Evolutionary conservation across 2,329 filamentous ascomycete species (phyloP), one percentile per base, ranked within the genome.

Genomic region (Niveomyces coronatus): DNA sequence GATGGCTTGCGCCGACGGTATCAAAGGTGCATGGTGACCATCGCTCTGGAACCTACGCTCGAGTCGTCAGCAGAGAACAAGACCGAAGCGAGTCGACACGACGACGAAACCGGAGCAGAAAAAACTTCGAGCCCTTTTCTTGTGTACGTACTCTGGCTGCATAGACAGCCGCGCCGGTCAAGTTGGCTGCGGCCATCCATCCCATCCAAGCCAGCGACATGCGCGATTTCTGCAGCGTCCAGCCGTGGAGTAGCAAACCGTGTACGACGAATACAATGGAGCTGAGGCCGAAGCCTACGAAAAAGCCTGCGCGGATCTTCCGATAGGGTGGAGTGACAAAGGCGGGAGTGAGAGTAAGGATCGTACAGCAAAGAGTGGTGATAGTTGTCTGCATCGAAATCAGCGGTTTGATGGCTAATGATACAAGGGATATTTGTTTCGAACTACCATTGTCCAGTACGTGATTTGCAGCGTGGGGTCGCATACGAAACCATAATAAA

Each of bases 401-500:
- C 9, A 39, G 36, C 22, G n/a, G n/a, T n/a, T n/a, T n/a, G n/a
- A n/a, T n/a, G n/a, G n/a, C n/a, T n/a, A n/a, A n/a, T n/a, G n/a
- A n/a, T n/a, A n/a, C n/a, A n/a, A n/a, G n/a, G n/a, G n/a, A n/a
- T n/a, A n/a, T n/a, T n/a, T n/a, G n/a, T n/a, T n/a, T n/a, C 9
- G 15, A 32, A 16, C 8, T 31, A 46, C 44, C 29, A 41, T 39
- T 30, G 29, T 37, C 46, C 46, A 48, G 29, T 48, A 48, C 2
- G 46, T 5, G 6, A 32, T 5, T 19, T 31, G 34, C 13, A 47
- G 23, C 9, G 11, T 39, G 6, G 23, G 40, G 23, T 48, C 38
- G 34, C 46, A 48, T 6, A 44, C 28, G 19, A 48, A 48, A 11
- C 45, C 46, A 14, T 42, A 42, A 35, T 42, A 38, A 16, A 42